A percentile compares a stretch with the other conserved stretches of the same genome.
These are phyloP conservation scores for Camillea tinctor DNA, from an alignment of 2,329 filamentous ascomycete species.

Conservation along the genomic window DNA sequence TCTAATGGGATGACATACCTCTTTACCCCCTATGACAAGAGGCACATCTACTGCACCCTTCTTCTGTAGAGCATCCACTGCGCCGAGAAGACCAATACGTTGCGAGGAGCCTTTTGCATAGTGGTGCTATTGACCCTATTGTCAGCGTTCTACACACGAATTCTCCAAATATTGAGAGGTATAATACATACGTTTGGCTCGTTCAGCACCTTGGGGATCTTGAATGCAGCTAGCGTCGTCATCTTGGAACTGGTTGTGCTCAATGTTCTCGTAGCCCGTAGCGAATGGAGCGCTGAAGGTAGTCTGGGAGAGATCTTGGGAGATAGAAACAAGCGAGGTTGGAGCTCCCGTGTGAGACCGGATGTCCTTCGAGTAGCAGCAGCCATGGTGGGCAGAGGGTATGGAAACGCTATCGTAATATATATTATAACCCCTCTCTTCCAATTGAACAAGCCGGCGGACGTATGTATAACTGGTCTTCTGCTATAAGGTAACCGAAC, in stretches of 20 bases:
- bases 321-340: conserved; percentile 11
- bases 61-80: conserved; percentile 67
- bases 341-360: conserved; percentile 25
- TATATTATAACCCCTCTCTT: too few relatives aligned
- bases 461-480: too few relatives aligned
- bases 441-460: too few relatives aligned
- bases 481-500: too few relatives aligned
- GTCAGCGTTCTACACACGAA: conserved; percentile 1
- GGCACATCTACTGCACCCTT: conserved; percentile 75
- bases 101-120: conserved; percentile 83
- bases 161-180: neutral
- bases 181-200: conserved; percentile 81
- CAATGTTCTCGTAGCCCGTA: conserved; percentile 20
- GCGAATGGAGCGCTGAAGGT: conserved; percentile 7
- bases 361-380: conserved; percentile 19
- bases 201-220: conserved; percentile 81
- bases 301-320: conserved; percentile 15
- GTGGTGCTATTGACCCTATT: conserved; percentile 65
- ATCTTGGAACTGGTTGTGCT: conserved; percentile 33
- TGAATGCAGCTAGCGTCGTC: conserved; percentile 77
- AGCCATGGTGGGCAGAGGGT: conserved; percentile 21
- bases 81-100: conserved; percentile 71
- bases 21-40: conserved; percentile 77
- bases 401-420: neutral
- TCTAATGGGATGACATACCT: conserved; percentile 59